Evolutionary conservation across 257 asterid species (phyloP).

Genomic region (Solanum sejunctum): DNA sequence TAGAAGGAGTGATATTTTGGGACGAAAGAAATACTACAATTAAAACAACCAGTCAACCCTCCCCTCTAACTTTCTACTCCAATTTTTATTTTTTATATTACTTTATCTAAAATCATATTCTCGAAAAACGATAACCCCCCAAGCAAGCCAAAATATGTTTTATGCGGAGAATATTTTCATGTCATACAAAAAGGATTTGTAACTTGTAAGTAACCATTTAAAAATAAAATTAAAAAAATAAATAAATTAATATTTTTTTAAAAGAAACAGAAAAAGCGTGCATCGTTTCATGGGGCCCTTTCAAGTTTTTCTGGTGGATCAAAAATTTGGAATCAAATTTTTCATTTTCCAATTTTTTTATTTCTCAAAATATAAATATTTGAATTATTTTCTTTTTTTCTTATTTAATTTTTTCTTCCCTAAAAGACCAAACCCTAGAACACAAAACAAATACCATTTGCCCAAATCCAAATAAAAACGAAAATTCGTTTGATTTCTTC

Average conservation of each 20-base stretch:
- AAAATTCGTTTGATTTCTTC: neutral
- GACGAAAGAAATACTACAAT: neutral
- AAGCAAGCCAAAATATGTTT: neutral
- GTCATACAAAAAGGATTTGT: neutral
- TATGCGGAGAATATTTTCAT: neutral
- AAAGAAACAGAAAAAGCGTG: neutral
- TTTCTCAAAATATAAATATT: neutral
- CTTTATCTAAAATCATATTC: neutral
- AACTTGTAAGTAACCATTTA: neutral
- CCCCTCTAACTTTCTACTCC: neutral
- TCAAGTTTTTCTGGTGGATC: neutral
- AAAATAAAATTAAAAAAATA: too few relatives aligned
- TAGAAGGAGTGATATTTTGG: neutral
- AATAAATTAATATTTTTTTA: neutral
- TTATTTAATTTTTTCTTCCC: neutral
- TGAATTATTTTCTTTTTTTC: neutral
- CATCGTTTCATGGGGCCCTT: neutral
- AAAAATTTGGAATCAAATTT: neutral
- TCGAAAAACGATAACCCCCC: neutral
- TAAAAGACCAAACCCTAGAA: conserved; percentile 11
- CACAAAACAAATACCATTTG: neutral
- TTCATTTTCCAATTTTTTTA: neutral
- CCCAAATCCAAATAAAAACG: neutral
- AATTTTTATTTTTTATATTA: fast-evolving
- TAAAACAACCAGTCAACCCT: too few relatives aligned